phyloP scores from a whole-genome alignment of 352 stramenopile genomes.

The Detonula confervacea region DNA sequence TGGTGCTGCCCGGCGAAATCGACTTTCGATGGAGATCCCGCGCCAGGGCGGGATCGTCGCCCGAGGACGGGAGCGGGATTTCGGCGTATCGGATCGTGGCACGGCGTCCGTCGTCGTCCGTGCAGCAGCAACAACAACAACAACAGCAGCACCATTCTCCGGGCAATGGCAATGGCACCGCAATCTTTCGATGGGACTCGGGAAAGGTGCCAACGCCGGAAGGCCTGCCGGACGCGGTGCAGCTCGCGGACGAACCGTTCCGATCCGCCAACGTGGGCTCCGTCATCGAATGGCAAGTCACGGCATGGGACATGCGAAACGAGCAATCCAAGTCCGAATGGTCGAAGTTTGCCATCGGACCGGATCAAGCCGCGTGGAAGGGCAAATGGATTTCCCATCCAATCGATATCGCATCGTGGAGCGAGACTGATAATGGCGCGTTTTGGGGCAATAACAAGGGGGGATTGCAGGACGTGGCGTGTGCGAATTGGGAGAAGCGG shows the following conservation, averaged over 20 bases:
- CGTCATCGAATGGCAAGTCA: slow-evolving; percentile 47
- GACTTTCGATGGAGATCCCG: slow-evolving; percentile 49
- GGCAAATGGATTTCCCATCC: slow-evolving; percentile 57
- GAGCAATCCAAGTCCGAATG: slow-evolving; percentile 26
- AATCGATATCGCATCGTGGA: slow-evolving; percentile 37
- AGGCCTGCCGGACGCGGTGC: slow-evolving; percentile 46
- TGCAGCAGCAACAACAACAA: too few relatives aligned
- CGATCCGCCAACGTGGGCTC: slow-evolving; percentile 14
- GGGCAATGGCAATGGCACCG: not conserved
- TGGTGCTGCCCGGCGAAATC: slow-evolving; percentile 36
- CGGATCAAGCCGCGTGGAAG: slow-evolving; percentile 26
- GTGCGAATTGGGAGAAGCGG: slow-evolving; percentile 52
- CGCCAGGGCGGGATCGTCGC: not conserved
- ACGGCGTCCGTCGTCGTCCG: slow-evolving; percentile 8
- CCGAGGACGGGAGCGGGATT: slow-evolving; percentile 1
- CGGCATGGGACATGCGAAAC: slow-evolving; percentile 28
- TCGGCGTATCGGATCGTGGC: slow-evolving; percentile 48
- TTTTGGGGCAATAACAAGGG: slow-evolving; percentile 38
- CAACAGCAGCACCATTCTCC: too few relatives aligned
- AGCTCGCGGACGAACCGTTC: not conserved
- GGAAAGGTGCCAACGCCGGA: slow-evolving; percentile 19
- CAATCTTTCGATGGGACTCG: slow-evolving; percentile 45
- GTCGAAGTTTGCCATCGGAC: slow-evolving; percentile 55
- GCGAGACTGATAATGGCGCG: slow-evolving; percentile 28
- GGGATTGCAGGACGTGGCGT: slow-evolving; percentile 24